phyloP scores from a whole-genome alignment of 2,329 filamentous ascomycete species.

The Pseudogymnoascus sp. region DNA sequence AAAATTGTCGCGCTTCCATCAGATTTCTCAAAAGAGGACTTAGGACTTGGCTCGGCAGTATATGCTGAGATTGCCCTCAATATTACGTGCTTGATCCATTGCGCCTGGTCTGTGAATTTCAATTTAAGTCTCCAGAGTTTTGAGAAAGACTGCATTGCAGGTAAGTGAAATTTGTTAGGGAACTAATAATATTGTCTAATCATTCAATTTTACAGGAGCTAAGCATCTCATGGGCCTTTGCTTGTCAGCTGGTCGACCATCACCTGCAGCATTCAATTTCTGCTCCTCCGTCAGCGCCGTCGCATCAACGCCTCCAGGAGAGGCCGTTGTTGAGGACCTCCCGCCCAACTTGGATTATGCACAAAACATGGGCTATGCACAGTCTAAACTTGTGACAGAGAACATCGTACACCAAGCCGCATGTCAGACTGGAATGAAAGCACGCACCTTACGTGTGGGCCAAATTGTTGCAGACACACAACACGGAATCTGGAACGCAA shows the following conservation, averaged over 20 bases:
- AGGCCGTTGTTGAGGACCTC: conserved; percentile 31
- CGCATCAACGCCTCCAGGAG: conserved; percentile 26
- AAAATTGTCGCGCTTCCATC: conserved; percentile 34
- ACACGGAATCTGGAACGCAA: conserved; percentile 44
- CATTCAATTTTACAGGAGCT: background rate
- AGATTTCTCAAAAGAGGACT: conserved; percentile 34
- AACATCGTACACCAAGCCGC: conserved; percentile 35
- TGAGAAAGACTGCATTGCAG: conserved; percentile 9
- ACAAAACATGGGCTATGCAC: conserved; percentile 45
- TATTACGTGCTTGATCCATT: conserved; percentile 42
- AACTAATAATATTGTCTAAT: background rate
- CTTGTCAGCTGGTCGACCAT: conserved; percentile 7
- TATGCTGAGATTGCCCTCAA: conserved; percentile 12
- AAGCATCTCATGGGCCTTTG: conserved; percentile 12
- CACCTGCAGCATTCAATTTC: conserved; percentile 30
- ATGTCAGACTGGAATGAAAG: conserved; percentile 26
- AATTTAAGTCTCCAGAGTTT: background rate
- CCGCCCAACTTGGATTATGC: conserved; percentile 26
- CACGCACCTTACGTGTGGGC: conserved; percentile 40
- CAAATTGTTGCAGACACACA: conserved; percentile 44
- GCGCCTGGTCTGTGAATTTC: conserved; percentile 34
- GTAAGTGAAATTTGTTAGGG: background rate
- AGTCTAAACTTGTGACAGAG: conserved; percentile 44
- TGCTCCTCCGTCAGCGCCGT: conserved; percentile 34
- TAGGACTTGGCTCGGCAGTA: conserved; percentile 33